Conservation (phyloP, 164 flowering plant genomes). For the Magnolia officinalis region DNA sequence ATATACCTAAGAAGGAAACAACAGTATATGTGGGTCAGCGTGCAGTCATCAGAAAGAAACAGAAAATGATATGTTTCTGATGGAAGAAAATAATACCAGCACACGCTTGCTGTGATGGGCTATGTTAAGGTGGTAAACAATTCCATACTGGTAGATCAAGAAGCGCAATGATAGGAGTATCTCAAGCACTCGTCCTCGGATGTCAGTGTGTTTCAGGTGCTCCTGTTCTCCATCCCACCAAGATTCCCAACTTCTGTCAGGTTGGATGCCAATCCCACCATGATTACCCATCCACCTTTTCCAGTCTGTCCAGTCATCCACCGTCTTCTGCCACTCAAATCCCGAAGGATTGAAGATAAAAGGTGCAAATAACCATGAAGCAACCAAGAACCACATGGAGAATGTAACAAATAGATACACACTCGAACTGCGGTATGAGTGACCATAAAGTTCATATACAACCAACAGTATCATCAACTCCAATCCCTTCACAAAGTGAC, state of each 20-base stretch:
- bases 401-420: slow-evolving; percentile 72
- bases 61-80: not conserved
- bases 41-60: not conserved
- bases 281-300: slow-evolving; percentile 99
- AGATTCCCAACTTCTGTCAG: slow-evolving; percentile 91
- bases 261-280: slow-evolving; percentile 87
- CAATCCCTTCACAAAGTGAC: slow-evolving; percentile 94
- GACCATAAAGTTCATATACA: slow-evolving; percentile 71
- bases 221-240: slow-evolving; percentile 95
- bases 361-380: slow-evolving; percentile 97
- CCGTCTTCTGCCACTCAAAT: slow-evolving; percentile 98
- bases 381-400: slow-evolving; percentile 97
- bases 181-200: slow-evolving; percentile 76
- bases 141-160: slow-evolving; percentile 90
- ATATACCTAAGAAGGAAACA: slow-evolving; percentile 55
- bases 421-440: slow-evolving; percentile 66
- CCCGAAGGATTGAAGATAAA: slow-evolving; percentile 96
- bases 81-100: slow-evolving; percentile 43
- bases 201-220: slow-evolving; percentile 62
- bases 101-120: slow-evolving; percentile 59
- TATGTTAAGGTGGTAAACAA: slow-evolving; percentile 88
- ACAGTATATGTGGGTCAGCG: slow-evolving; percentile 2
- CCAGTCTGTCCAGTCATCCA: slow-evolving; percentile 99
- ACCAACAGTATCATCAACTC: slow-evolving; percentile 70
- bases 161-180: slow-evolving; percentile 80